phyloP scores from a whole-genome alignment of 805 yeast genomes.

The Kodamaea hsintzibuensis region DNA sequence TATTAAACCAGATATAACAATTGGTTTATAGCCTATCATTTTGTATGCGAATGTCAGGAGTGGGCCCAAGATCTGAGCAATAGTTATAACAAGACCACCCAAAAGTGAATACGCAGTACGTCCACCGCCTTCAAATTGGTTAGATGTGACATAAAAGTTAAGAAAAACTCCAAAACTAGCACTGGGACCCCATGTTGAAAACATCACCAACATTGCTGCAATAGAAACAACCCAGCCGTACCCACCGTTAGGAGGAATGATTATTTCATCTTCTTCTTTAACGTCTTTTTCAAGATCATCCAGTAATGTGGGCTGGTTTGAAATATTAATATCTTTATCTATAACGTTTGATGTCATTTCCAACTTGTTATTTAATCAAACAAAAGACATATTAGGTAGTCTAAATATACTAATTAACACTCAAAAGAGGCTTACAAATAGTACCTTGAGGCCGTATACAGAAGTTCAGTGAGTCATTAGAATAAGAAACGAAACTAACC shows the following conservation, averaged over 20 bases:
- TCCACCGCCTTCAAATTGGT: slow-evolving; percentile 41
- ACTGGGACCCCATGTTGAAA: slow-evolving; percentile 58
- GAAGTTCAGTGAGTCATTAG: background rate
- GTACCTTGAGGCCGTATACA: background rate
- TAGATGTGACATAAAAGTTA: slow-evolving; percentile 45
- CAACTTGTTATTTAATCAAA: background rate
- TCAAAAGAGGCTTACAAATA: background rate
- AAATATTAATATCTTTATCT: background rate
- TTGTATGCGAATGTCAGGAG: slow-evolving; percentile 48
- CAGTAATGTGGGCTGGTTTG: background rate
- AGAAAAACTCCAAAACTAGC: slow-evolving; percentile 61
- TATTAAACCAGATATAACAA: slow-evolving; percentile 48
- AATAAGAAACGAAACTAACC: background rate
- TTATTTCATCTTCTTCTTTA: background rate
- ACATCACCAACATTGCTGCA: slow-evolving; percentile 47
- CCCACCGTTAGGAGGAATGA: slow-evolving; percentile 45
- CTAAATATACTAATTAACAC: background rate
- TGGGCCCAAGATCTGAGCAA: slow-evolving; percentile 62
- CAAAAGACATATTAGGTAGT: background rate
- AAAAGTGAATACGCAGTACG: slow-evolving; percentile 51
- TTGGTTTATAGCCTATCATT: slow-evolving; percentile 49
- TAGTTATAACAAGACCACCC: slow-evolving; percentile 49
- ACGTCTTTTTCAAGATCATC: background rate
- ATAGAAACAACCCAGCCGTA: slow-evolving; percentile 54
- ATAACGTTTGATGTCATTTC: background rate